Evolutionary conservation across 225 moss, liverwort and hornwort species (phyloP).

Genomic region (Pseudisothecium myosuroides): DNA sequence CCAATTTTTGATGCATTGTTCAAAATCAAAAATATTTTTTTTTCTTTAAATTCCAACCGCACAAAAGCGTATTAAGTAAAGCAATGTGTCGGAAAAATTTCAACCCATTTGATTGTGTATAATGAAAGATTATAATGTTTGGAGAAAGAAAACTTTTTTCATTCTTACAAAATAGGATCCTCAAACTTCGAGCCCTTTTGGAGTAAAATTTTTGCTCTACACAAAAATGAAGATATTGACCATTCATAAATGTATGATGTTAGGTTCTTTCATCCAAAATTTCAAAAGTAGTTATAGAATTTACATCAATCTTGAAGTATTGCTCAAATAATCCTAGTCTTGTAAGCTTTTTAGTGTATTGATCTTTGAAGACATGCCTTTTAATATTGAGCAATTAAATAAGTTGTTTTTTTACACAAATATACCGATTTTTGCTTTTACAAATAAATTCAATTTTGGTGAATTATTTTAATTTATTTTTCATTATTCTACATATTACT

Average conservation of each 20-base stretch:
- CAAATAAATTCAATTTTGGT: neutral
- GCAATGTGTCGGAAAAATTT: neutral
- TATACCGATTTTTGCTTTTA: neutral
- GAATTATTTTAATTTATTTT: neutral
- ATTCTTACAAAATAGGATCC: neutral
- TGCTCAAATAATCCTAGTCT: neutral
- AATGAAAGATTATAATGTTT: neutral
- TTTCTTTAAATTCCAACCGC: neutral
- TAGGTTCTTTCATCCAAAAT: no score
- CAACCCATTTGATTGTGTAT: fast-evolving
- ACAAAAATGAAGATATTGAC: neutral
- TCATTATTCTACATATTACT: neutral
- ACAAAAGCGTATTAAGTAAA: neutral
- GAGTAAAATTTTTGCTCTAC: neutral
- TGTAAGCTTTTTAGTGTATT: neutral
- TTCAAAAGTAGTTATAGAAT: neutral
- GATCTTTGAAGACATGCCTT: neutral
- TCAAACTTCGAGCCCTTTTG: fast-evolving
- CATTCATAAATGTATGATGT: neutral
- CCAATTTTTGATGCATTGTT: neutral
- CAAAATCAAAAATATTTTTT: fast-evolving
- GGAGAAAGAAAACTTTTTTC: neutral
- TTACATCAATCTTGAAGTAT: neutral
- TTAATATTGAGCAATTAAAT: neutral
- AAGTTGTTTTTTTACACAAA: neutral